Evolutionary conservation across 176 grass and related monocot genomes (phyloP).

Genomic region (Ensete glaucum): DNA sequence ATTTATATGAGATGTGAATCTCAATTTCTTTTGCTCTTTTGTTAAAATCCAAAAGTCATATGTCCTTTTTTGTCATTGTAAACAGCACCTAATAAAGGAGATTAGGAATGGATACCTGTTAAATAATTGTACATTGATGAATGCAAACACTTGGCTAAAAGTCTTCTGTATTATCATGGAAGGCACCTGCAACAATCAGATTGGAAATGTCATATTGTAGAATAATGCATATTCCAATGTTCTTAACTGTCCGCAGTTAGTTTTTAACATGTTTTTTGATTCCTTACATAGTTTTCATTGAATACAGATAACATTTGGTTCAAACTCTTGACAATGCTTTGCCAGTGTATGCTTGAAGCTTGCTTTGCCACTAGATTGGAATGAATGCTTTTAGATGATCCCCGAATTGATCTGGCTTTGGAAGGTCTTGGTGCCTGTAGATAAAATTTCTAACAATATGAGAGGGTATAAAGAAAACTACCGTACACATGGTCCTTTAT

Average conservation of each 20-base stretch:
- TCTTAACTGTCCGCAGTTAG: neutral
- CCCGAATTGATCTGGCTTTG: constrained; percentile 60
- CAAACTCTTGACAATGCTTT: constrained; percentile 68
- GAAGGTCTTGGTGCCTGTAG: constrained; percentile 65
- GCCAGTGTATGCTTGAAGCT: constrained; percentile 75
- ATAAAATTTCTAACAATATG: neutral
- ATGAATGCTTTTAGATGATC: constrained; percentile 62
- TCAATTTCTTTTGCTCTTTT: neutral
- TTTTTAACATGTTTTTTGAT: too few species aligned
- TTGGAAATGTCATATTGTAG: neutral
- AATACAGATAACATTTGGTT: constrained; percentile 49
- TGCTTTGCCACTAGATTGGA: constrained; percentile 64
- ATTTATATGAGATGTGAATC: neutral
- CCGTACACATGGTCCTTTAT: neutral
- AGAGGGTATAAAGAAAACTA: too few species aligned
- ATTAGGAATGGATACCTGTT: constrained; percentile 51
- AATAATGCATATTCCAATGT: neutral
- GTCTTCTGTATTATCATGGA: constrained; percentile 70
- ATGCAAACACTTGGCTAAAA: constrained; percentile 79
- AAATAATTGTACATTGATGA: constrained; percentile 89
- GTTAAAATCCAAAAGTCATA: neutral
- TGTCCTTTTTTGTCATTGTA: neutral
- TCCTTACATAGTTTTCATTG: constrained; percentile 55
- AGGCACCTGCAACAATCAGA: constrained; percentile 48
- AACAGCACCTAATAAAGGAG: neutral